Evolutionary conservation across 768 basidiomycete species (phyloP).

Genomic region (Lactifluus pinguis): DNA sequence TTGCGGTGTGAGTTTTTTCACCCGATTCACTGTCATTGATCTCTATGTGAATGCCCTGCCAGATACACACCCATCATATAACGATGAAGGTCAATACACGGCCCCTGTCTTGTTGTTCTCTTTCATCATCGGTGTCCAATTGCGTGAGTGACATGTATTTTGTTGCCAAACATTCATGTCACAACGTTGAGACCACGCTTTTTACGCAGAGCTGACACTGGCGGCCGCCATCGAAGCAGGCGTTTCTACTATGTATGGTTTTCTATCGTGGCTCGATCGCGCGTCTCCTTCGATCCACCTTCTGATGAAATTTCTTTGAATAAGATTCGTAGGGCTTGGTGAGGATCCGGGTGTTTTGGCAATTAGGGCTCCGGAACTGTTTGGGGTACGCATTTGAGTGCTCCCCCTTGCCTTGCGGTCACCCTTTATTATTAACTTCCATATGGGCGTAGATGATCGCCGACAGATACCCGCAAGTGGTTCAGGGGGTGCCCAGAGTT

Average conservation of each 20-base stretch:
- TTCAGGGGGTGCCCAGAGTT: slow-evolving; percentile 42
- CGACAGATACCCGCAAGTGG: slow-evolving; percentile 59
- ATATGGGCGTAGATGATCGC: slow-evolving; percentile 46
- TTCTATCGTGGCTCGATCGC: background rate
- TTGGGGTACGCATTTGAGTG: slow-evolving; percentile 35
- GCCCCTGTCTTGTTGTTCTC: slow-evolving; percentile 70
- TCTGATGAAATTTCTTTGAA: background rate
- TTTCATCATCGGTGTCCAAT: slow-evolving; percentile 69
- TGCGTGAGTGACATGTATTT: slow-evolving; percentile 39
- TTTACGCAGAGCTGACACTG: slow-evolving; percentile 48
- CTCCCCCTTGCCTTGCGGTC: background rate
- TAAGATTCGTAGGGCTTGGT: slow-evolving; percentile 72
- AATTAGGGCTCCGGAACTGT: slow-evolving; percentile 61
- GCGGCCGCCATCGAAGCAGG: slow-evolving; percentile 75
- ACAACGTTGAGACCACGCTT: background rate
- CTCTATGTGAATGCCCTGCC: slow-evolving; percentile 7
- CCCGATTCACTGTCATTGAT: background rate
- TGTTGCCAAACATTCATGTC: background rate
- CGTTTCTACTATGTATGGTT: slow-evolving; percentile 70
- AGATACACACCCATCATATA: slow-evolving; percentile 73
- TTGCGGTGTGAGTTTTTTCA: slow-evolving; percentile 44
- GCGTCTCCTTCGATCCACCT: background rate
- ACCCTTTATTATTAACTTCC: background rate
- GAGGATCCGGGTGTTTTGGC: slow-evolving; percentile 78
- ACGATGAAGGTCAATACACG: slow-evolving; percentile 64